Evolutionary conservation across 2,329 filamentous ascomycete species (phyloP).

Genomic region (Aspergillus uvarum): DNA sequence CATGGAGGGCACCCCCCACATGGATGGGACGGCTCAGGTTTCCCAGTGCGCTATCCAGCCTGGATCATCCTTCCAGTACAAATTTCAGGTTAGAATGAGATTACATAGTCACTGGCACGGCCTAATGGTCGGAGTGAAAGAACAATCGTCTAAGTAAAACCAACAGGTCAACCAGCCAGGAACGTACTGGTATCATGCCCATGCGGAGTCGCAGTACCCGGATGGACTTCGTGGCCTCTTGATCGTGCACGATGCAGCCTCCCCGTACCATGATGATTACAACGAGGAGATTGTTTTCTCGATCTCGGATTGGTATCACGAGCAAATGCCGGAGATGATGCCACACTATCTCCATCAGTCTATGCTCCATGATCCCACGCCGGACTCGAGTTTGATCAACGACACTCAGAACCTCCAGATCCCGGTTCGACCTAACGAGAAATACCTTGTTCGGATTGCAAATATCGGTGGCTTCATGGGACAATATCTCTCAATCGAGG

Average conservation of each 20-base stretch:
- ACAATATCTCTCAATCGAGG: slow-evolving; percentile 49
- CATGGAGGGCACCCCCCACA: neutral
- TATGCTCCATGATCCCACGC: slow-evolving; percentile 62
- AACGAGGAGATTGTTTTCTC: slow-evolving; percentile 65
- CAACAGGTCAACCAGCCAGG: neutral
- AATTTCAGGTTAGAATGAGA: neutral
- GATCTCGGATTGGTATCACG: slow-evolving; percentile 70
- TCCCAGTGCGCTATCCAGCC: neutral
- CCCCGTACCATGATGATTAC: slow-evolving; percentile 38
- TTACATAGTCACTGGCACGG: too few relatives aligned
- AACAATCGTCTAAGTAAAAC: neutral
- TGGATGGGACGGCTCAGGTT: neutral
- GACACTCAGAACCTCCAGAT: slow-evolving; percentile 63
- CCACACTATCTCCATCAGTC: slow-evolving; percentile 48
- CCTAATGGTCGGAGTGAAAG: neutral
- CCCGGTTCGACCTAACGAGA: slow-evolving; percentile 62
- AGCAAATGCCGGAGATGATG: slow-evolving; percentile 50
- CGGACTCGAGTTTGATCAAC: slow-evolving; percentile 67
- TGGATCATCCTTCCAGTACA: neutral
- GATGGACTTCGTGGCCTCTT: neutral
- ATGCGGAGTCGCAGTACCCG: neutral
- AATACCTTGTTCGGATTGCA: slow-evolving; percentile 68
- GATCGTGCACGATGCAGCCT: neutral
- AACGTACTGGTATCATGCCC: neutral
- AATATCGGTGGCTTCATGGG: slow-evolving; percentile 68